These are phyloP conservation scores for Heliamphora exappendiculata DNA, from an alignment of 148 eudicot species.

Conservation along the genomic window DNA sequence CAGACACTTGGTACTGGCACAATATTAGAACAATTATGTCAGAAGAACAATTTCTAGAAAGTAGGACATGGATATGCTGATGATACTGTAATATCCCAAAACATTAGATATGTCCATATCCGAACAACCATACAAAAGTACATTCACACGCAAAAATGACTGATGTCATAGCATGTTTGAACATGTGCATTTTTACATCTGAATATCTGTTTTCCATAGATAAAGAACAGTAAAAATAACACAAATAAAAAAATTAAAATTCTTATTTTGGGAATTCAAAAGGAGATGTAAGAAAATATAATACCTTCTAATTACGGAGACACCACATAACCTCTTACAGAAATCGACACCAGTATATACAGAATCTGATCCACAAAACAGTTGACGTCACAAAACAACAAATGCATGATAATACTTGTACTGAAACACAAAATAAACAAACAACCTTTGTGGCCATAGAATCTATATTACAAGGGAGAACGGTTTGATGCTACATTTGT, in stretches of 20 bases:
- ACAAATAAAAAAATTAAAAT: background rate
- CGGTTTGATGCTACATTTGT: too few relatives aligned
- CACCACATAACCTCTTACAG: conserved; percentile 92
- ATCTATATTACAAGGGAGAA: too few relatives aligned
- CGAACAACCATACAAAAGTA: background rate
- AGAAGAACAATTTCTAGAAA: background rate
- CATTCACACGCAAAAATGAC: background rate
- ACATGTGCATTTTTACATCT: background rate
- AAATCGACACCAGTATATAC: conserved; percentile 96
- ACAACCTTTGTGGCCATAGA: background rate
- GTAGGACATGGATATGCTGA: background rate
- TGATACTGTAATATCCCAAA: background rate
- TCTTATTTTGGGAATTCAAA: background rate
- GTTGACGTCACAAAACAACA: conserved; percentile 4
- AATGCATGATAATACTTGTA: background rate
- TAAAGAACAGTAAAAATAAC: background rate
- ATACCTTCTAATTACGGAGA: conserved; percentile 86
- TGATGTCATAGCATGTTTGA: background rate
- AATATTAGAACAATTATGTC: background rate
- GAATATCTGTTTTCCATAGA: background rate
- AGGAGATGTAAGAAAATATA: too few relatives aligned
- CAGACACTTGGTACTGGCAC: background rate
- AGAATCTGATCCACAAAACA: conserved; percentile 48
- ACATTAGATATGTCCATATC: background rate
- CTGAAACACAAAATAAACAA: background rate